A percentile compares a stretch with the other conserved stretches of the same genome.
Evolutionary conservation across 495 filamentous ascomycete species (phyloP).

Genomic region (Chaetomium fimeti): DNA sequence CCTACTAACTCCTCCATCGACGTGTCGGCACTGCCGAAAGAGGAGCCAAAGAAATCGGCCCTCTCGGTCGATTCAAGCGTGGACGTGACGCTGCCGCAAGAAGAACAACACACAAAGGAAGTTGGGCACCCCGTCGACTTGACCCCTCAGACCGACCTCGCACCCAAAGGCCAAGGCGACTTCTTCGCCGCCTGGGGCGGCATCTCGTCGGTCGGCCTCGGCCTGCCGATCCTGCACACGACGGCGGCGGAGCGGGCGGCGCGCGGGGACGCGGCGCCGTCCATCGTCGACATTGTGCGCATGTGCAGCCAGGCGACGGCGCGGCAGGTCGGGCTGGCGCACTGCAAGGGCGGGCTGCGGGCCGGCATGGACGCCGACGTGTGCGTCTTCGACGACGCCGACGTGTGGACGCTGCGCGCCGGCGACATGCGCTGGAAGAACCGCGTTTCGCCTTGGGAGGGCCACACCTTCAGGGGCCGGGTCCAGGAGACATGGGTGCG

Average conservation of each 20-base stretch:
- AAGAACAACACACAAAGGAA: no score
- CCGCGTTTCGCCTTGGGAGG: slow-evolving; percentile 91
- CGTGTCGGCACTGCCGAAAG: no score
- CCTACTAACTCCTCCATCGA: no score
- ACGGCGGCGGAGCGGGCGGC: slow-evolving; percentile 60
- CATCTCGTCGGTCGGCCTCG: slow-evolving; percentile 89
- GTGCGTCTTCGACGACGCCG: slow-evolving; percentile 84
- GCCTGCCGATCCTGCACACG: slow-evolving; percentile 88
- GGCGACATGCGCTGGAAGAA: slow-evolving; percentile 88
- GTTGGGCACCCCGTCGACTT: background rate
- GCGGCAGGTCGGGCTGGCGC: slow-evolving; percentile 82
- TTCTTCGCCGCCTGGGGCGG: slow-evolving; percentile 97
- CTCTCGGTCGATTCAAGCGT: no score
- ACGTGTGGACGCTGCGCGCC: slow-evolving; percentile 65
- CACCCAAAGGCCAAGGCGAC: slow-evolving; percentile 55
- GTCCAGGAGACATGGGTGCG: slow-evolving; percentile 90
- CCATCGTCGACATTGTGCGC: slow-evolving; percentile 71
- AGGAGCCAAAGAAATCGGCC: no score
- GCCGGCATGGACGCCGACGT: slow-evolving; percentile 91
- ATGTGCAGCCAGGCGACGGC: slow-evolving; percentile 88
- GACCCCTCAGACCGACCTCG: background rate
- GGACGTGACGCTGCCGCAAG: no score
- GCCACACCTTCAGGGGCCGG: slow-evolving; percentile 71
- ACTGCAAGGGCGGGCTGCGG: slow-evolving; percentile 76
- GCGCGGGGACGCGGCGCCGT: slow-evolving; percentile 43